Evolutionary conservation across 2,329 filamentous ascomycete genomes (phyloP).

Genomic region (Penicillium sp.): DNA sequence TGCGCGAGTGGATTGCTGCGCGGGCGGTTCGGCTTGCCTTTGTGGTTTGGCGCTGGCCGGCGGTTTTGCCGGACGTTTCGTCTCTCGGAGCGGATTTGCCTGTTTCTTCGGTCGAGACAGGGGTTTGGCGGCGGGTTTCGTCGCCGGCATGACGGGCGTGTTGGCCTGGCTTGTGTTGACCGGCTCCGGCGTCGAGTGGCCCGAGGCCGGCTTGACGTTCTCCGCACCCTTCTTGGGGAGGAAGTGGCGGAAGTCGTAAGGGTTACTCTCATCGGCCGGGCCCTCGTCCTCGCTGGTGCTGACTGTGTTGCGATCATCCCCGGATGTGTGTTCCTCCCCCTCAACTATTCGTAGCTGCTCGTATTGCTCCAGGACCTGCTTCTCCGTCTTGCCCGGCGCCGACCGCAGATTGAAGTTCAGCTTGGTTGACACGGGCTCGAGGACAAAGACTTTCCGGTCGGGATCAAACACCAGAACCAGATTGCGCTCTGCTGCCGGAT

Average conservation of each 20-base stretch:
- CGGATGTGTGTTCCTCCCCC: constrained; percentile 35
- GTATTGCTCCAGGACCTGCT: constrained; percentile 64
- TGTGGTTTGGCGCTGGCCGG: constrained; percentile 19
- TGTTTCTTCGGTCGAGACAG: constrained; percentile 29
- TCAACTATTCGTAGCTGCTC: constrained; percentile 57
- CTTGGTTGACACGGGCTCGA: constrained; percentile 77
- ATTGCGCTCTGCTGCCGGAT: constrained; percentile 35
- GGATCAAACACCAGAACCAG: constrained; percentile 71
- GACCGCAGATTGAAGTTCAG: constrained; percentile 83
- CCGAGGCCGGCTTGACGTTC: constrained; percentile 34
- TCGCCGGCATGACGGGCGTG: constrained; percentile 35
- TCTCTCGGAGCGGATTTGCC: constrained; percentile 36
- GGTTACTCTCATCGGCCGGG: constrained; percentile 45
- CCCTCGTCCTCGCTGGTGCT: constrained; percentile 41
- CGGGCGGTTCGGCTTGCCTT: constrained; percentile 19
- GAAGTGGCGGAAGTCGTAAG: constrained; percentile 51
- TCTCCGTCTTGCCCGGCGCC: constrained; percentile 64
- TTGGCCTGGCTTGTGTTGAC: constrained; percentile 30
- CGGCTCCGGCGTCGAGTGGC: constrained; percentile 39
- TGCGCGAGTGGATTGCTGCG: constrained; percentile 21
- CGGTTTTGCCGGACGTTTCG: constrained; percentile 21
- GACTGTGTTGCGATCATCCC: constrained; percentile 33
- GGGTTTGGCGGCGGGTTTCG: constrained; percentile 27
- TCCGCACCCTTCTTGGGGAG: constrained; percentile 42
- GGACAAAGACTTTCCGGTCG: constrained; percentile 69